Evolutionary conservation across 2,329 filamentous ascomycete species (phyloP).

Genomic region (Davidsoniella eucalypti): DNA sequence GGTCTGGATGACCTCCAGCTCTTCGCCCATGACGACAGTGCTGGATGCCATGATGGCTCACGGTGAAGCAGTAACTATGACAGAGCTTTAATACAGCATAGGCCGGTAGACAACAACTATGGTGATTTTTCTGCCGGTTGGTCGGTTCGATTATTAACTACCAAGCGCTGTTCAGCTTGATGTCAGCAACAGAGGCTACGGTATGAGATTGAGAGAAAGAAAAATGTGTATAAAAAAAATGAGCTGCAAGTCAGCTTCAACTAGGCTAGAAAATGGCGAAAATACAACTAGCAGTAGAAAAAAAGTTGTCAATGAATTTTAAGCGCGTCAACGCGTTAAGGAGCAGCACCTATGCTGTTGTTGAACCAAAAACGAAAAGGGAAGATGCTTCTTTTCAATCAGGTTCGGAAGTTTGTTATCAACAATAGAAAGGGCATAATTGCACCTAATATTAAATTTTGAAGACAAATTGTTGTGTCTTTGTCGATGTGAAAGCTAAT

Average conservation of each 20-base stretch:
- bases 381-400: background rate
- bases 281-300: background rate
- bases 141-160: no score
- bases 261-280: background rate
- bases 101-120: no score
- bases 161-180: no score
- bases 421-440: background rate
- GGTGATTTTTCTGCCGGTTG: no score
- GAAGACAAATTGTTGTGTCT: background rate
- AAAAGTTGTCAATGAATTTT: conserved; percentile 9
- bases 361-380: background rate
- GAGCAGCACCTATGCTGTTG: background rate
- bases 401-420: background rate
- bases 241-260: background rate
- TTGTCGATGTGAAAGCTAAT: background rate
- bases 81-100: no score
- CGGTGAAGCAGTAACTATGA: no score
- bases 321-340: conserved; percentile 13
- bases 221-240: background rate
- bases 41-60: conserved; percentile 10
- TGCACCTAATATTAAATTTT: background rate
- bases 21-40: conserved; percentile 32
- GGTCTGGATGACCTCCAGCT: conserved; percentile 64
- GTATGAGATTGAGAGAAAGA: background rate
- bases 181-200: background rate